Base-by-base conservation (phyloP, 2,329 filamentous ascomycete species). In the Graphilbum ipis-grandicollis region DNA sequence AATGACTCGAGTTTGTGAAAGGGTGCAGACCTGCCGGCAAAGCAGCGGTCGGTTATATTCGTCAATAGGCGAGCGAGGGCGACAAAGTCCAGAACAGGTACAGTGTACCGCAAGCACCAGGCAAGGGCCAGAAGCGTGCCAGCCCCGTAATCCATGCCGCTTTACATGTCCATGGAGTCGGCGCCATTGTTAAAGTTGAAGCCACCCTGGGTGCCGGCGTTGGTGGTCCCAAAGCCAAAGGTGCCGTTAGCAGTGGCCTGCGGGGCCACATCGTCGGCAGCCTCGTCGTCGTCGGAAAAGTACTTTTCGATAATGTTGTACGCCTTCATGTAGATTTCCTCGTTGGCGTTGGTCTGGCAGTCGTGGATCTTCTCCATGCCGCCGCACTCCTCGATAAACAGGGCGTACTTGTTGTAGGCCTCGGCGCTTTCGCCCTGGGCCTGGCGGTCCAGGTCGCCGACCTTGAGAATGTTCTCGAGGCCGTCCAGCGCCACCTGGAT, bases 241-340 rank as follows among this genome's bases (percentile, higher is more conserved):
- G 75, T 75, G 41, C 78, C 78, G 50, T 81, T 81, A 30, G 66
- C 57, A 33, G 72, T 74, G 50, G 78, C 73, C 19, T 65, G 56
- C 53, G 84, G 79, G 42, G 81, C 79, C 58, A 84, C 71, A 31
- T 63, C 65, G 43, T 85, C 82, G 48, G 85, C 85, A 50, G 86
- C 85, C 54, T 93, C 90, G 39, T 96, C 90, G 48, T 98, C 90
- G 52, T 98, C 90, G 0, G 86, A 94, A 66, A 98, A 98, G 72
- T 98, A 98, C 68, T 94, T 94, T 71, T 98, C 90, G 48, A 98
- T 98, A 61, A 98, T 98, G 71, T 93, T 96, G 71, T 96, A 98
- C 0, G 90, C 90, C 75, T 98, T 98, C 88, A 98, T 96, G 71
- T 98, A 98, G 50, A 98, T 98, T 63, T 98, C 90, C 64, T 98